Evolutionary conservation across 768 basidiomycete species (phyloP), one percentile per base, ranked within the genome.

Genomic region (Imleria badia): DNA sequence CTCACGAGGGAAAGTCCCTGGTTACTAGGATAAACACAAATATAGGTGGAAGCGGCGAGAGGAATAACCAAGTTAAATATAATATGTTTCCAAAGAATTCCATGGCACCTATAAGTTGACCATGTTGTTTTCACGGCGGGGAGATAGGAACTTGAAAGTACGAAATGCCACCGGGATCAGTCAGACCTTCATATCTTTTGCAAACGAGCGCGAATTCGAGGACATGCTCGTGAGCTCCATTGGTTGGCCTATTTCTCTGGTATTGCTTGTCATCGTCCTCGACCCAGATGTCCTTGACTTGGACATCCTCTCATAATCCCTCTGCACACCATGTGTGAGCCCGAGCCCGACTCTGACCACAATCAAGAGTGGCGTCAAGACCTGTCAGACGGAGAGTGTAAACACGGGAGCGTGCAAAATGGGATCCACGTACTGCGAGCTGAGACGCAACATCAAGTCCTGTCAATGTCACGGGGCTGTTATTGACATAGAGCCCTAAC

Each of bases 281-380:
- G 36, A 23, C 2, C 48, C 39, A 3, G 30, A 12, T 3, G 30
- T 30, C 7, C 15, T 31, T 13, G 38, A 14, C 8, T 26, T 40
- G 38, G 48, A 31, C 1, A 49, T 29, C 10, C 38, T 48, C 26
- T 48, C 48, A 11, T 30, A 40, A 3, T 39, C 48, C 40, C 19
- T 48, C 29, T 39, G 48, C 13, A 39, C 15, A 14, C 48, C 38
- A 13, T 48, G 38, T 10, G 48, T 48, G 6, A 48, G 23, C 13
- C 48, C 48, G 9, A 48, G 48, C 36, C 38, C 48, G n/a, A 48
- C 48, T 30, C 48, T 19, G 29, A 39, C 48, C 20, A 48, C 48
- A 9, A 48, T 48, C 46, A 48, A 11, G 9, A 48, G 46, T 26
- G 46, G 46, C 22, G 46, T 47, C 46, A 48, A 19, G 15, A 38